phyloP scores from a whole-genome alignment of 441 rosid genomes.

The Daphne laureola region DNA sequence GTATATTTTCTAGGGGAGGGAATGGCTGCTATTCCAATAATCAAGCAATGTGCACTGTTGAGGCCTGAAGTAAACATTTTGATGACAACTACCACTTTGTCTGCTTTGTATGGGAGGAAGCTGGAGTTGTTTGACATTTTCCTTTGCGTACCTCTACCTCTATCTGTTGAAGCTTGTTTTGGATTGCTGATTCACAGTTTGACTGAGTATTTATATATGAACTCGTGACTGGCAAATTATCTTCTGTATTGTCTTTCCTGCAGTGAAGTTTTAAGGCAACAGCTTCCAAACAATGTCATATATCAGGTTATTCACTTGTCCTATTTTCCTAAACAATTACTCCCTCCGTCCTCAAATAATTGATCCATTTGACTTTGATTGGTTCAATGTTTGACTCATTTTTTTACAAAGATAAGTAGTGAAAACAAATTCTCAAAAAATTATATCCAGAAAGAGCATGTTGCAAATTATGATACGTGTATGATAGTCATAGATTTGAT shows the following conservation, averaged over 20 bases:
- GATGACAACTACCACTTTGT: slow-evolving; percentile 69
- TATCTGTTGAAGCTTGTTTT: not conserved
- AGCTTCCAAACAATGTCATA: slow-evolving; percentile 51
- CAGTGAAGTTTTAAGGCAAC: slow-evolving; percentile 70
- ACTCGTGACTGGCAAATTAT: not conserved
- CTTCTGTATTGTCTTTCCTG: slow-evolving; percentile 11
- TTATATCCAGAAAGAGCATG: no score
- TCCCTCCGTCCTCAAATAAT: no score
- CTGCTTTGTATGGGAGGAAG: slow-evolving; percentile 59
- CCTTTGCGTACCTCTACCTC: not conserved
- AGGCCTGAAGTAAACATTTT: slow-evolving; percentile 61
- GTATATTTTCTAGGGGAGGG: slow-evolving; percentile 58
- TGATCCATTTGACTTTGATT: no score
- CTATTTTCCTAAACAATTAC: no score
- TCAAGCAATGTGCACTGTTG: slow-evolving; percentile 39
- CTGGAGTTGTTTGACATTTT: not conserved
- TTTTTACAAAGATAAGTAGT: no score
- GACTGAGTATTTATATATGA: not conserved
- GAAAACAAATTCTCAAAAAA: no score
- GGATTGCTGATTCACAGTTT: no score
- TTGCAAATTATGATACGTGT: no score
- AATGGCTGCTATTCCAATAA: slow-evolving; percentile 86
- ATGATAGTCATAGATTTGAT: no score
- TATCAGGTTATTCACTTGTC: slow-evolving; percentile 51
- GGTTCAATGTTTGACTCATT: no score